Percentiles rank a stretch among this genome's conserved stretches.
phyloP scores from a whole-genome alignment of 78 protist genomes.

The Guillardia theta region DNA sequence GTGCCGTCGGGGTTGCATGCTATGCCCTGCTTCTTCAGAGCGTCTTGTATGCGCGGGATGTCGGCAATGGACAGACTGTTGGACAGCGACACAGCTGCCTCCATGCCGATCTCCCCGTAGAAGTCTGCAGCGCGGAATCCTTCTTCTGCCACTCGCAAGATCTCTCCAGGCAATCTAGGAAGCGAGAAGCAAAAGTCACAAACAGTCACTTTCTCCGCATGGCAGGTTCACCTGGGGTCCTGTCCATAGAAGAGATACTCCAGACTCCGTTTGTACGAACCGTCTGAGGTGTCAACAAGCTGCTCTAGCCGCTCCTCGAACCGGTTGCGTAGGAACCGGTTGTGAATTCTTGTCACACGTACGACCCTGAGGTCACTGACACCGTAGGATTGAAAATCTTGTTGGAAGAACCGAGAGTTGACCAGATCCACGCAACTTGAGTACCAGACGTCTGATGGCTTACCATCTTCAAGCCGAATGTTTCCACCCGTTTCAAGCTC shows the following conservation, averaged over 20 bases:
- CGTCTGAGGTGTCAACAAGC: constrained; percentile 47
- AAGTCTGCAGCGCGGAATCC: neutral
- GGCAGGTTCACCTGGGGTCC: too few relatives aligned
- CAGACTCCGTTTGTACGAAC: constrained; percentile 20
- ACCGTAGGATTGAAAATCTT: neutral
- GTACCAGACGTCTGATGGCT: constrained; percentile 69
- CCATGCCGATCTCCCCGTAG: neutral
- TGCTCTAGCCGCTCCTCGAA: constrained; percentile 59
- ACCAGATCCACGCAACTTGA: constrained; percentile 69
- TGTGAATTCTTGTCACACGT: constrained; percentile 68
- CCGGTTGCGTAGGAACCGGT: constrained; percentile 59
- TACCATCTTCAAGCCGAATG: constrained; percentile 78
- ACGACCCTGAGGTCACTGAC: neutral
- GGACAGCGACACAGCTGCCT: constrained; percentile 45
- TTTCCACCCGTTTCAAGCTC: constrained; percentile 81
- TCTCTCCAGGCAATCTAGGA: constrained; percentile 36
- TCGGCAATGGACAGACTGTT: constrained; percentile 21
- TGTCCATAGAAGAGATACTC: constrained; percentile 66
- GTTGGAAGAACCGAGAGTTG: constrained; percentile 55
- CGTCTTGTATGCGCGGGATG: constrained; percentile 22
- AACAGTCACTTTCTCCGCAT: too few relatives aligned
- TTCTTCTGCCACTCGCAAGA: constrained; percentile 42
- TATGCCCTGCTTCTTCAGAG: neutral
- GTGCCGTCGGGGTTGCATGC: neutral
- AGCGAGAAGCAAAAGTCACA: too few relatives aligned